phyloP scores from a whole-genome alignment of 805 yeast species.

The Komagataella phaffii region DNA sequence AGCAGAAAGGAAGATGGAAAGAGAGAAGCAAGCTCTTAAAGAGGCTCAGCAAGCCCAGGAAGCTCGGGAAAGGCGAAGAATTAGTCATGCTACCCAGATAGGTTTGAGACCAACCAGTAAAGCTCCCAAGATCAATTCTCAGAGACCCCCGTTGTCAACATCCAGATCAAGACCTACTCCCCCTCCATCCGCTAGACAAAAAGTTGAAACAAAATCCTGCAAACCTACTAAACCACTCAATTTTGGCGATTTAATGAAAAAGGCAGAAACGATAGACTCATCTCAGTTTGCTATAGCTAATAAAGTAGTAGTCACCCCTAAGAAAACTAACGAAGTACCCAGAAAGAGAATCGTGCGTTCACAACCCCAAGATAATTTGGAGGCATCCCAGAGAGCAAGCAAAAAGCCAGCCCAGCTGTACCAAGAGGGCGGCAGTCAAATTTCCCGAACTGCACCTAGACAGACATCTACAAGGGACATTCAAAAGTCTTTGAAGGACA shows the following conservation, averaged over 20 bases:
- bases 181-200: background rate
- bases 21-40: conserved; percentile 25
- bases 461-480: background rate
- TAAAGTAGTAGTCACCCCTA: conserved; percentile 17
- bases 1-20: conserved; percentile 49
- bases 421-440: background rate
- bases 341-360: background rate
- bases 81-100: background rate
- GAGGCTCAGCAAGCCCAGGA: conserved; percentile 8
- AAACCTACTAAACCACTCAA: conserved; percentile 30
- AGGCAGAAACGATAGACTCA: conserved; percentile 48
- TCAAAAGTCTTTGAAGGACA: background rate
- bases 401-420: background rate
- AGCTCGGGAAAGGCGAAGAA: background rate
- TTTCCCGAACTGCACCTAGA: no score
- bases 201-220: background rate
- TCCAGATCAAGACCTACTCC: background rate
- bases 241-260: conserved; percentile 56
- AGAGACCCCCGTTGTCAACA: background rate
- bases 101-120: background rate
- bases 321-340: conserved; percentile 6
- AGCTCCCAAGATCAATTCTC: background rate
- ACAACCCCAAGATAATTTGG: background rate
- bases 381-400: background rate
- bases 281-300: conserved; percentile 24